Evolutionary conservation across 495 filamentous ascomycete genomes (phyloP).

Genomic region (Xanthoparmelia taractica): DNA sequence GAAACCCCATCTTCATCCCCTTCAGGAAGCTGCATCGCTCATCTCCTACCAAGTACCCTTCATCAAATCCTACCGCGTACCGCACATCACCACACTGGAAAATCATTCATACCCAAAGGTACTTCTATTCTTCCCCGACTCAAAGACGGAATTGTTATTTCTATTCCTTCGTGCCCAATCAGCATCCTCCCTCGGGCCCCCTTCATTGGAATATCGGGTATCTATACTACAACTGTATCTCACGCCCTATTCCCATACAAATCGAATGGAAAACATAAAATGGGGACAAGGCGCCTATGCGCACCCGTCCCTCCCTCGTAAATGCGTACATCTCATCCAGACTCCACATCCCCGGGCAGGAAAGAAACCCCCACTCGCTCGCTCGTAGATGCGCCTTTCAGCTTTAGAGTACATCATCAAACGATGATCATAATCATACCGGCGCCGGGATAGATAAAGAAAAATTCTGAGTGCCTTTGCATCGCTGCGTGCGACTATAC

Average conservation of each 20-base stretch:
- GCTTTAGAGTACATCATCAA: conserved; percentile 15
- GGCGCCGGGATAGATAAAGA: neutral
- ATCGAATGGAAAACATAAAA: neutral
- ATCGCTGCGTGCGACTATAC: neutral
- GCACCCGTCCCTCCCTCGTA: conserved; percentile 13
- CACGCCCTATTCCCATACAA: neutral
- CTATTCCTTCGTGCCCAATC: neutral
- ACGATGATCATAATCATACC: conserved; percentile 6
- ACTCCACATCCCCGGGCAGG: conserved; percentile 1
- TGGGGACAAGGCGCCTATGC: neutral
- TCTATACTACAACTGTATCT: conserved; percentile 15
- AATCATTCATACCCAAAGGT: too few species aligned
- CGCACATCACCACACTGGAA: too few species aligned
- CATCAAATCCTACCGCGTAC: neutral
- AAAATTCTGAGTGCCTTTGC: neutral
- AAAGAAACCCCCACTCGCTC: conserved; percentile 7
- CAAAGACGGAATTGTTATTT: neutral
- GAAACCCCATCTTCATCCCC: neutral
- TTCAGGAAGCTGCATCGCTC: neutral
- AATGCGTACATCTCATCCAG: conserved; percentile 6
- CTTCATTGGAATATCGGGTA: conserved; percentile 6
- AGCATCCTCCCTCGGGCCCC: neutral
- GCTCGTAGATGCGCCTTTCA: neutral
- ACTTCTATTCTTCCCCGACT: neutral
- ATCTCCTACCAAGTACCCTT: too few species aligned